phyloP scores from a whole-genome alignment of 352 stramenopile genomes.

The Blastocystis sp. region DNA sequence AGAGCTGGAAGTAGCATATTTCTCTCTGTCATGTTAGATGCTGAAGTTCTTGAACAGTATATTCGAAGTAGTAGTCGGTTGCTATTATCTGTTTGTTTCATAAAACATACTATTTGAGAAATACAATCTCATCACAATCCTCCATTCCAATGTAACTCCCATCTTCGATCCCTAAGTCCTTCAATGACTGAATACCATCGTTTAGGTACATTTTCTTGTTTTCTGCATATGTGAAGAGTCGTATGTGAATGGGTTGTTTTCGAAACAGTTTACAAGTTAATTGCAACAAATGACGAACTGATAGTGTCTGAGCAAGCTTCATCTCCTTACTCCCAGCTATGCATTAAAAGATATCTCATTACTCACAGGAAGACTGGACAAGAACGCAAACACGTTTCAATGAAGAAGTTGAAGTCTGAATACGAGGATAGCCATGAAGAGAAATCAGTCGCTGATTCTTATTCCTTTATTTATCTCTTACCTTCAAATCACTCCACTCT shows the following conservation, averaged over 20 bases:
- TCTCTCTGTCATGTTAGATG: no score
- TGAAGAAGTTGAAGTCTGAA: background rate
- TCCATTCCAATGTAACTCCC: background rate
- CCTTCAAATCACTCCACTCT: background rate
- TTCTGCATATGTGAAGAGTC: background rate
- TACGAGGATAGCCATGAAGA: background rate
- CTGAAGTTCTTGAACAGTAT: background rate
- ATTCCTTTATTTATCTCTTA: background rate
- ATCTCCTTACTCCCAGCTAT: background rate
- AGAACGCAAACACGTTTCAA: no score
- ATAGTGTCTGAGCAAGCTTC: slow-evolving; percentile 1
- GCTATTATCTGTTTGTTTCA: slow-evolving; percentile 8
- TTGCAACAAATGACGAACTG: background rate
- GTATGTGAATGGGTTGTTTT: background rate
- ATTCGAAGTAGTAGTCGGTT: background rate
- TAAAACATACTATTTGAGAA: slow-evolving; percentile 4
- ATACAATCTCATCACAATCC: background rate
- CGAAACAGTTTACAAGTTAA: background rate
- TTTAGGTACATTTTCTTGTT: background rate
- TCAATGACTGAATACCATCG: background rate
- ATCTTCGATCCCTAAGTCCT: background rate
- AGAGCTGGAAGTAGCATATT: background rate
- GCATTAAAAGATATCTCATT: background rate
- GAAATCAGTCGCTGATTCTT: background rate
- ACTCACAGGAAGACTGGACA: no score